These are phyloP conservation scores for Closterium sp. DNA, from an alignment of 139 green algal genomes.

Conservation along the genomic window DNA sequence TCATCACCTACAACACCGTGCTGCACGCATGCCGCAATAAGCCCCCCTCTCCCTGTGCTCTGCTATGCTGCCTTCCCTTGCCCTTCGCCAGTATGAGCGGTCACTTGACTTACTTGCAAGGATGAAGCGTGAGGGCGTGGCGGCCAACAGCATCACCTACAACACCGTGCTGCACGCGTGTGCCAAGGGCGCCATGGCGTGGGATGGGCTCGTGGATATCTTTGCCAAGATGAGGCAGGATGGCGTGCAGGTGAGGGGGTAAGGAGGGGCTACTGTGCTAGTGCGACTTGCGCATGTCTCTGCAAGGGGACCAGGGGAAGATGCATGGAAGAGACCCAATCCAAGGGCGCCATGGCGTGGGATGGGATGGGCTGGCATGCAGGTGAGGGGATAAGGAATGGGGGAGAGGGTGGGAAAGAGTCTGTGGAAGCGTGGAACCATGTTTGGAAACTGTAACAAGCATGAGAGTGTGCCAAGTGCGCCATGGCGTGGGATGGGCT, in stretches of 20 bases:
- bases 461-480: background rate
- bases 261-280: background rate
- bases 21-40: conserved; percentile 19
- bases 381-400: background rate
- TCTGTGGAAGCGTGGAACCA: background rate
- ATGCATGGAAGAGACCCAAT: no score
- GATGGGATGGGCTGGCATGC: conserved; percentile 43
- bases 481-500: conserved; percentile 31
- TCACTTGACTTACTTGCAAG: conserved; percentile 26
- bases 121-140: conserved; percentile 33
- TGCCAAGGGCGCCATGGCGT: conserved; percentile 26
- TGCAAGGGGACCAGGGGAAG: no score
- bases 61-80: background rate
- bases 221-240: conserved; percentile 51
- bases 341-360: no score
- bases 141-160: conserved; percentile 45
- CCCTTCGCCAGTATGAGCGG: conserved; percentile 12
- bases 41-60: background rate
- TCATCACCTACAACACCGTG: conserved; percentile 51
- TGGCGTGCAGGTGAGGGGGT: conserved; percentile 24
- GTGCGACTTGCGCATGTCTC: background rate
- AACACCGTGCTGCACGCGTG: conserved; percentile 44
- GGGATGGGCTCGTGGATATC: conserved; percentile 35
- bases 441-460: background rate
- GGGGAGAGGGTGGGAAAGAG: background rate